Percentiles rank a stretch among this genome's conserved stretches.
Evolutionary conservation across 2,329 filamentous ascomycete species (phyloP).

Genomic region (Colletotrichum lupini): DNA sequence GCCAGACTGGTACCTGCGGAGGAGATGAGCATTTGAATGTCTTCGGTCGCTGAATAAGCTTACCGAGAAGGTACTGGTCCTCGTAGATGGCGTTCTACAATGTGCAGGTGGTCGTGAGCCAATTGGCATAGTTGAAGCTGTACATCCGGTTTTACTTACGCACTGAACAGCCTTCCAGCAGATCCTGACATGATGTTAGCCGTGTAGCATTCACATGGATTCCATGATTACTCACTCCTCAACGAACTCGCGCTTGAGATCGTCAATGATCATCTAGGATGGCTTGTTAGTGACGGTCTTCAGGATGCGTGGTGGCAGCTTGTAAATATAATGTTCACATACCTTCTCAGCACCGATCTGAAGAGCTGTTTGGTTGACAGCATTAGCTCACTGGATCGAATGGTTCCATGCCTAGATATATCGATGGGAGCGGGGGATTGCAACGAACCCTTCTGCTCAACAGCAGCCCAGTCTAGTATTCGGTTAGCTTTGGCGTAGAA

Average conservation of each 20-base stretch:
- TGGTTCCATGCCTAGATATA: background rate
- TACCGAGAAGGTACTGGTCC: conserved; percentile 61
- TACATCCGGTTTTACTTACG: conserved; percentile 4
- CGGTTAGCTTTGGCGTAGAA: background rate
- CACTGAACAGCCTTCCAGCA: conserved; percentile 81
- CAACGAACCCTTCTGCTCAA: conserved; percentile 71
- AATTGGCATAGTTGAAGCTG: conserved; percentile 52
- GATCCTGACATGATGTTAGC: conserved; percentile 58
- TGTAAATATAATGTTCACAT: background rate
- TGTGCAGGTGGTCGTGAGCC: background rate
- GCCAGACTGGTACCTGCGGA: conserved; percentile 65
- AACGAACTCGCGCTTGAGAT: conserved; percentile 78
- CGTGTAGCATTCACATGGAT: background rate
- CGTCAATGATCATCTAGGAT: conserved; percentile 59
- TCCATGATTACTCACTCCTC: conserved; percentile 50
- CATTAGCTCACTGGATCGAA: background rate
- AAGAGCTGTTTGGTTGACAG: conserved; percentile 12
- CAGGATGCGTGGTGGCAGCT: background rate
- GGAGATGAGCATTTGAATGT: background rate
- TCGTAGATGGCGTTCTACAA: conserved; percentile 60
- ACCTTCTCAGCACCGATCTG: conserved; percentile 36
- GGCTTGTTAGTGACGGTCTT: background rate
- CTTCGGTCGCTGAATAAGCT: background rate
- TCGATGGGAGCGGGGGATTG: background rate
- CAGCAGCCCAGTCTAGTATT: conserved; percentile 68